phyloP scores from a whole-genome alignment of 2,329 filamentous ascomycete species.

The Didymella pinodella region DNA sequence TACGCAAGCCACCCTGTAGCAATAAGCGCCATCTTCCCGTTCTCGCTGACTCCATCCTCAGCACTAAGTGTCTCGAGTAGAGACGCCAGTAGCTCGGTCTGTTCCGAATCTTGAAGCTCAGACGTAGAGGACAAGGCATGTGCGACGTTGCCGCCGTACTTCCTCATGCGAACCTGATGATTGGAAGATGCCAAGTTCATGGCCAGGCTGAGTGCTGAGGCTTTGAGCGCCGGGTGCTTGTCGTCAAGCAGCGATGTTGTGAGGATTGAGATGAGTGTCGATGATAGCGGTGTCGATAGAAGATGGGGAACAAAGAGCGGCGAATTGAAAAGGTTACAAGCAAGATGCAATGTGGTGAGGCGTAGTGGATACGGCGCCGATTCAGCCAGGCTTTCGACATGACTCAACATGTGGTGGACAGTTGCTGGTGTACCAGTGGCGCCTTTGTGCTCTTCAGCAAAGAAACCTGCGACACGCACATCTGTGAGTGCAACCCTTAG shows the following conservation, averaged over 20 bases:
- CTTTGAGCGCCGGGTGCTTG: constrained; percentile 74
- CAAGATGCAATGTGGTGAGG: constrained; percentile 81
- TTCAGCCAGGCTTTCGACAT: constrained; percentile 62
- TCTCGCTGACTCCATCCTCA: constrained; percentile 66
- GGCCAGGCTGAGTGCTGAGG: constrained; percentile 81
- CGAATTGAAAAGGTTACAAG: constrained; percentile 84
- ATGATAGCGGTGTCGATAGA: constrained; percentile 58
- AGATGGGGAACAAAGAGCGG: constrained; percentile 73
- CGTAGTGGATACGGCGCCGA: constrained; percentile 79
- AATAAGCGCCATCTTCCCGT: constrained; percentile 77
- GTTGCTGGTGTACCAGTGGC: constrained; percentile 60
- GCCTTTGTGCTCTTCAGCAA: constrained; percentile 72
- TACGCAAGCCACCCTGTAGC: constrained; percentile 81
- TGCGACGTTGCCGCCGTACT: constrained; percentile 47
- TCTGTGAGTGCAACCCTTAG: constrained; percentile 81
- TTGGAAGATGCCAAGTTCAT: constrained; percentile 82
- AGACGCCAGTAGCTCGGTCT: constrained; percentile 83
- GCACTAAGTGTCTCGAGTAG: constrained; percentile 74
- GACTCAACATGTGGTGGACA: constrained; percentile 64
- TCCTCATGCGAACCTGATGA: constrained; percentile 68
- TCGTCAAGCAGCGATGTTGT: constrained; percentile 82
- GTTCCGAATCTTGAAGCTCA: constrained; percentile 70
- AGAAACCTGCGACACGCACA: constrained; percentile 79
- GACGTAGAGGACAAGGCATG: constrained; percentile 25
- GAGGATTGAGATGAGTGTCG: constrained; percentile 71